Base-by-base conservation (phyloP, 2,329 filamentous ascomycete species). In the Coniochaeta prunicola region DNA sequence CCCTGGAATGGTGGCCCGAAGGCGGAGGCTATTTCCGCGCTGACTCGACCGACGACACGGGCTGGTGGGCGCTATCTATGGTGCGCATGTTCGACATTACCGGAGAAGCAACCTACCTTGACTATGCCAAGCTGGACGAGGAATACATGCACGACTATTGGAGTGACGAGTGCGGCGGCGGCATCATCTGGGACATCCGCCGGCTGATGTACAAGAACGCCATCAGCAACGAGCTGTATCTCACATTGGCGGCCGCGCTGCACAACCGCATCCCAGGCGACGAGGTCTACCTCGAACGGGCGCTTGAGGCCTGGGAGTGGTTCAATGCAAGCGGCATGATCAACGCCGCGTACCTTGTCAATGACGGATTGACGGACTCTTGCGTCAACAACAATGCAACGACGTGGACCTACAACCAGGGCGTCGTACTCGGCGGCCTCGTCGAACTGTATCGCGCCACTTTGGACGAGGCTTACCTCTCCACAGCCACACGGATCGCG, bases 1-100 rank as follows among this genome's bases (percentile, higher is more conserved):
- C 71, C 2, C 59, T 75, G 4, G 48, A 60, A 0, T 72, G 71
- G 68, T 74, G 72, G 71, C 70, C 73, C 0, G 63, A 72, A 40
- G 73, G 72, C 17, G 67, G 63, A 15, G 74, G 74, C 21, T 64
- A 71, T 40, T 76, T 76, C 62, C 72, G 73, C 40, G 73, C 69
- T 19, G 71, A 74, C 57, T 72, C 69, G 57, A 76, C 74, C 62
- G 84, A 87, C 62, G 84, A 86, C 64, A 80, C 83, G 66, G 78
- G 81, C n/a, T 86, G 84, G 84, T 87, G 84, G 84, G 82, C 78
- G 10, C 74, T 86, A 59, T 83, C 75, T 19, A 79, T 83, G 75
- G 80, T 86, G 57, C 76, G 79, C 26, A 73, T 80, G 4, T 84
- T 77, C 64, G 84, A 87, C 64, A 71, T 82, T 17, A 83, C 82